A percentile compares a stretch with the other conserved stretches of the same genome.
Conservation (phyloP, 306 rosid species). For the Quercus rubra region DNA sequence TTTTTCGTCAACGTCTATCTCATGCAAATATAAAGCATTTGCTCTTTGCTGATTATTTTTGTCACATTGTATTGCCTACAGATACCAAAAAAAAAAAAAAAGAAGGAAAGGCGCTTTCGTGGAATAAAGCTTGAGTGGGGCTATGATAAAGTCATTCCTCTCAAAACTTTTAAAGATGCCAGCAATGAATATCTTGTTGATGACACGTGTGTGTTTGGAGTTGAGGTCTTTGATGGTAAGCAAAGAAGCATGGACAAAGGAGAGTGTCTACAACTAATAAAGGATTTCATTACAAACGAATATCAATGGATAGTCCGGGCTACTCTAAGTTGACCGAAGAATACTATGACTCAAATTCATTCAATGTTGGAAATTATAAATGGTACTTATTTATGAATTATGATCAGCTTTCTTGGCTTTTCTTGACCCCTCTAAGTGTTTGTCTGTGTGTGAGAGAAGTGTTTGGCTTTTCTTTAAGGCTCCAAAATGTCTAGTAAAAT, state of each 20-base stretch:
- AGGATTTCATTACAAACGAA: conserved; percentile 34
- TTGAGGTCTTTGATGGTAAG: conserved; percentile 55
- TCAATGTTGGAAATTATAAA: conserved; percentile 41
- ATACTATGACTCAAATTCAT: conserved; percentile 31
- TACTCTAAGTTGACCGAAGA: conserved; percentile 37
- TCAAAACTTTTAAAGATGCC: conserved; percentile 37
- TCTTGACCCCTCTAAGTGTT: no score
- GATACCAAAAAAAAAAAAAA: conserved; percentile 29
- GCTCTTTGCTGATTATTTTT: conserved; percentile 3
- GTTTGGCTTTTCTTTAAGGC: no score
- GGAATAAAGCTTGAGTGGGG: conserved; percentile 55
- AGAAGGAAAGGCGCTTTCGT: conserved; percentile 50
- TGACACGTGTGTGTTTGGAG: conserved; percentile 60
- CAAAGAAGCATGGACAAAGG: conserved; percentile 44
- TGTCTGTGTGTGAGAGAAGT: no score
- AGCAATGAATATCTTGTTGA: conserved; percentile 55
- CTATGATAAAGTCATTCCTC: conserved; percentile 46
- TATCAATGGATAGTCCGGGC: conserved; percentile 33
- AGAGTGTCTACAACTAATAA: conserved; percentile 52
- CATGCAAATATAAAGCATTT: neutral
- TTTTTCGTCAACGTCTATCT: no score
- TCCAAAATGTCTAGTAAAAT: no score
- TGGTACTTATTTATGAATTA: conserved; percentile 38
- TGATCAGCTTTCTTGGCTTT: neutral
- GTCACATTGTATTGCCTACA: conserved; percentile 15